phyloP scores from a whole-genome alignment of 495 filamentous ascomycete species.

The Rostrohypoxylon terebratum region DNA sequence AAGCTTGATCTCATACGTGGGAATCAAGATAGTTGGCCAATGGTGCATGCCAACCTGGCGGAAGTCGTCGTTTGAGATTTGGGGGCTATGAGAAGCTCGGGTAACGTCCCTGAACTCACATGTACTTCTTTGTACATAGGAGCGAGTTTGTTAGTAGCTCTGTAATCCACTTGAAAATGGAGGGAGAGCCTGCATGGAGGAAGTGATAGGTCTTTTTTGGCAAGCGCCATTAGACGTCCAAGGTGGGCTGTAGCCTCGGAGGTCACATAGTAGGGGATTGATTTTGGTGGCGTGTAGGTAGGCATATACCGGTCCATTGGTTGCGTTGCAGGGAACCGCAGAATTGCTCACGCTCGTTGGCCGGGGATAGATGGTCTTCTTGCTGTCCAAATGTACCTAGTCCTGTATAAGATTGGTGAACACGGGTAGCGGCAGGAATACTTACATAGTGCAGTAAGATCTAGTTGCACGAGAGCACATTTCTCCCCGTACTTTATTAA shows the following conservation, averaged over 20 bases:
- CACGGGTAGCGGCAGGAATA: conserved; percentile 40
- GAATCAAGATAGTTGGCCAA: conserved; percentile 27
- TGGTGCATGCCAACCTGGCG: conserved; percentile 26
- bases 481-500: conserved; percentile 72
- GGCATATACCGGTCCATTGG: conserved; percentile 38
- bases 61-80: conserved; percentile 27
- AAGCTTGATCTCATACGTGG: conserved; percentile 11
- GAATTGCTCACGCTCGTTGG: conserved; percentile 44
- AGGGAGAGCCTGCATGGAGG: conserved; percentile 33
- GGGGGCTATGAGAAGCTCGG: conserved; percentile 34
- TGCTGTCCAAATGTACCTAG: conserved; percentile 66
- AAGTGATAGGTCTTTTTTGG: conserved; percentile 35
- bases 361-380: conserved; percentile 43
- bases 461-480: conserved; percentile 77
- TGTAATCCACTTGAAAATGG: conserved; percentile 28
- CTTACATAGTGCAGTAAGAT: conserved; percentile 77
- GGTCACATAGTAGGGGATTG: conserved; percentile 20
- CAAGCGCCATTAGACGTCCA: conserved; percentile 34
- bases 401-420: conserved; percentile 42
- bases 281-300: conserved; percentile 29
- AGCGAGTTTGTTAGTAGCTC: conserved; percentile 21
- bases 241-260: conserved; percentile 26
- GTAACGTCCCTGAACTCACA: conserved; percentile 30
- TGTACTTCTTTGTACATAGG: conserved; percentile 30
- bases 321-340: conserved; percentile 37